Percentiles rank a stretch among this genome's conserved stretches.
Evolutionary conservation across 176 grass and related monocot species (phyloP).

Genomic region (Avena atlantica): DNA sequence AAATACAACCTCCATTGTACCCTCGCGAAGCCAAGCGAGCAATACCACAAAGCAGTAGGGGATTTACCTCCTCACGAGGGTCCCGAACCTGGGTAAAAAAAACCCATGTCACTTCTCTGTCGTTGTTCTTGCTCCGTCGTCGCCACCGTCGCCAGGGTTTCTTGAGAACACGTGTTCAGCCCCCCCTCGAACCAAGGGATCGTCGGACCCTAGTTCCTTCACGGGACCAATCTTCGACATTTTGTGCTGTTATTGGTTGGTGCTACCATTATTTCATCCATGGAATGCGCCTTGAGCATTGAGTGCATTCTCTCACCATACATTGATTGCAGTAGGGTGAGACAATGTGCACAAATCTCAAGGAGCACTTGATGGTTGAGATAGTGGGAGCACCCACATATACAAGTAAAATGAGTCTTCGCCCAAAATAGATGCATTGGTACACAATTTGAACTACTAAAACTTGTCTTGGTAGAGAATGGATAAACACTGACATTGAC

Average conservation of each 20-base stretch:
- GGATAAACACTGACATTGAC: neutral
- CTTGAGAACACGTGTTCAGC: too few relatives aligned
- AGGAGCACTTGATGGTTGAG: constrained; percentile 9
- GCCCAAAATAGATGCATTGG: constrained; percentile 35
- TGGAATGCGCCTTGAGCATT: constrained; percentile 22
- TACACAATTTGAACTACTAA: constrained; percentile 36
- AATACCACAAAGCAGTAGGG: too few relatives aligned
- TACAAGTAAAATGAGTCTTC: constrained; percentile 1
- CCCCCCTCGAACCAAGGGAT: too few relatives aligned
- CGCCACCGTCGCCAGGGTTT: too few relatives aligned
- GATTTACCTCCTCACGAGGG: too few relatives aligned
- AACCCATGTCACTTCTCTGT: too few relatives aligned
- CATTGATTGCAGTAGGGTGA: constrained; percentile 18
- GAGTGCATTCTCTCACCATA: constrained; percentile 1
- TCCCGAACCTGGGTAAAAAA: too few relatives aligned
- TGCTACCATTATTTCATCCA: constrained; percentile 26
- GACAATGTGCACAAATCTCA: constrained; percentile 17
- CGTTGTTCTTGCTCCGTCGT: too few relatives aligned
- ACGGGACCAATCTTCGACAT: neutral
- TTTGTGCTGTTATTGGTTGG: constrained; percentile 11
- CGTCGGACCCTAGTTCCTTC: too few relatives aligned
- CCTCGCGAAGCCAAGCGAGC: too few relatives aligned
- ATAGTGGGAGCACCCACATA: constrained; percentile 19
- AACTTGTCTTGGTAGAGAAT: constrained; percentile 35
- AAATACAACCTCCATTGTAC: too few relatives aligned